A percentile compares a stretch with the other conserved stretches of the same genome.
These are phyloP conservation scores for Collybia nuda DNA, from an alignment of 768 basidiomycete species.

Conservation along the genomic window DNA sequence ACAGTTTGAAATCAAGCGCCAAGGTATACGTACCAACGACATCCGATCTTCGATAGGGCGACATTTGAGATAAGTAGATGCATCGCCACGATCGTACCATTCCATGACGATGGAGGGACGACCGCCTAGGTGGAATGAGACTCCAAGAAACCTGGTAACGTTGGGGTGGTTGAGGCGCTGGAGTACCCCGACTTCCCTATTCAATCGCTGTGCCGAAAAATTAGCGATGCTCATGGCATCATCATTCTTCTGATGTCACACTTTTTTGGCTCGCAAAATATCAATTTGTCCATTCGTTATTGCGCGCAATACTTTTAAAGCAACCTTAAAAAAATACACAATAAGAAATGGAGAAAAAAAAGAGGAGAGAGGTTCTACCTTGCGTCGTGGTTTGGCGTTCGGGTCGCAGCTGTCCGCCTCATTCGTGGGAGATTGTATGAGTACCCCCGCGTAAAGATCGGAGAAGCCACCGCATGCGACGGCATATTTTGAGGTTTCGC, in stretches of 20 bases:
- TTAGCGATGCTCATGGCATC: background rate
- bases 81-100: conserved; percentile 49
- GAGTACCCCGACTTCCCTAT: conserved; percentile 47
- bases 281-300: conserved; percentile 12
- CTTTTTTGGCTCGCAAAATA: conserved; percentile 35
- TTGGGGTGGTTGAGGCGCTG: conserved; percentile 46
- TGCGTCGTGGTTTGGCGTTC: conserved; percentile 6
- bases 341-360: background rate
- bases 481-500: conserved; percentile 23
- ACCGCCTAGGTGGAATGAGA: conserved; percentile 34
- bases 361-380: conserved; percentile 15
- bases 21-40: conserved; percentile 32
- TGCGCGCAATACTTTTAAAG: conserved; percentile 1
- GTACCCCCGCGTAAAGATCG: conserved; percentile 47
- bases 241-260: background rate
- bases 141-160: conserved; percentile 44
- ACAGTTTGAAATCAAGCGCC: background rate
- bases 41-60: conserved; percentile 23
- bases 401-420: background rate
- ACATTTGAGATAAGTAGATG: conserved; percentile 36
- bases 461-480: conserved; percentile 47
- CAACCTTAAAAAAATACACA: background rate
- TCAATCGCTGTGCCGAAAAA: conserved; percentile 32
- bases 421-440: conserved; percentile 11
- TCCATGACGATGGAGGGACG: conserved; percentile 40